A percentile compares a stretch with the other conserved stretches of the same genome.
phyloP scores from a whole-genome alignment of 2,329 filamentous ascomycete genomes.

The Epichloe sibirici region DNA sequence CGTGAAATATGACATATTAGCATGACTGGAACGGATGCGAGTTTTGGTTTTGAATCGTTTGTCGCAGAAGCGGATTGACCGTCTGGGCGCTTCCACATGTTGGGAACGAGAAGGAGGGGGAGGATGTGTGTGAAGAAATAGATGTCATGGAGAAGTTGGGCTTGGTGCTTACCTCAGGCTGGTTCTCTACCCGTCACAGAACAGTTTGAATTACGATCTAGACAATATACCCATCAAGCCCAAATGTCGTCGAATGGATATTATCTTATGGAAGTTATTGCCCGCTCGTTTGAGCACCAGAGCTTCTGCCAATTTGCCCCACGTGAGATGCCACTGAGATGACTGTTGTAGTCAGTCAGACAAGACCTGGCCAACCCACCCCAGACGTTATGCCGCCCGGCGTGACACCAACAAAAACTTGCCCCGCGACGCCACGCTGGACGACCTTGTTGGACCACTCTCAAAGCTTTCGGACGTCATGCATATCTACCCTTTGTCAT shows the following conservation, averaged over 20 bases:
- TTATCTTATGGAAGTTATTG: background rate
- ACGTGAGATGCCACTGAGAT: no score
- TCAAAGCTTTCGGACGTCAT: background rate
- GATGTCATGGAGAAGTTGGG: background rate
- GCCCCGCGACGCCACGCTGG: background rate
- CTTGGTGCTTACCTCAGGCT: background rate
- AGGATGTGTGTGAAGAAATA: background rate
- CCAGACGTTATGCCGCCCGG: background rate
- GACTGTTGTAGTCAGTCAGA: no score
- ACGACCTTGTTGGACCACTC: background rate
- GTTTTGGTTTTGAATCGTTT: conserved; percentile 1
- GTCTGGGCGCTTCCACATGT: background rate
- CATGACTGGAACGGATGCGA: conserved; percentile 1
- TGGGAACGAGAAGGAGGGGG: background rate
- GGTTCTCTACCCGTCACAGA: background rate
- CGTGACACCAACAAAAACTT: conserved; percentile 4
- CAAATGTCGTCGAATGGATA: background rate
- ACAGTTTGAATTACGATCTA: background rate
- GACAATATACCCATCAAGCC: background rate
- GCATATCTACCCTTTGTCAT: background rate
- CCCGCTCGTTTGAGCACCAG: background rate
- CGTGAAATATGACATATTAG: conserved; percentile 10
- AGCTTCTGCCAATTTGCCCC: no score
- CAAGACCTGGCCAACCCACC: background rate
- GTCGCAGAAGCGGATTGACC: background rate